Conservation (phyloP, 164 flowering plant species). For the Litsea cubeba region DNA sequence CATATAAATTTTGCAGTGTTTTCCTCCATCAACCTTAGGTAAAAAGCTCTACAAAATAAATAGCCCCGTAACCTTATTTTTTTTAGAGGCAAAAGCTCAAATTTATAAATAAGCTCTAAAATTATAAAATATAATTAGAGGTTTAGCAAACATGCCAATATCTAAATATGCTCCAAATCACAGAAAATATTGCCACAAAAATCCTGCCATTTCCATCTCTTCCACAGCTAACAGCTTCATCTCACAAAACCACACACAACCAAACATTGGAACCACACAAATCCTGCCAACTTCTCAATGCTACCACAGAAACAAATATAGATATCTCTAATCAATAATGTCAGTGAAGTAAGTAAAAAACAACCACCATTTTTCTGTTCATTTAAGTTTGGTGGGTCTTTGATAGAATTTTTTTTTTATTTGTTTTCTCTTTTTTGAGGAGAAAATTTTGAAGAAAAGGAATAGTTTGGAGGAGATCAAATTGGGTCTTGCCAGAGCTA, state of each 20-base stretch:
- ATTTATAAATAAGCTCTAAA: no score
- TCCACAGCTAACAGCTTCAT: not conserved
- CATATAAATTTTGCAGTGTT: no score
- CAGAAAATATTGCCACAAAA: no score
- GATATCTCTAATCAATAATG: not conserved
- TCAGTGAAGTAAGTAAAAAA: not conserved
- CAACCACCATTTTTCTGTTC: no score
- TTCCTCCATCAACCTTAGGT: no score
- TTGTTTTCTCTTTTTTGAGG: not conserved
- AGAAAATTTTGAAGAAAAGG: not conserved
- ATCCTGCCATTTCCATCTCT: not conserved
- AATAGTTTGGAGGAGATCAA: constrained; percentile 20
- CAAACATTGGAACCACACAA: not conserved
- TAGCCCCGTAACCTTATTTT: no score
- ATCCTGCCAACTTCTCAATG: not conserved
- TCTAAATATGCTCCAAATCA: no score
- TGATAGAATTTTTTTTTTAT: not conserved
- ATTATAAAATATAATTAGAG: no score
- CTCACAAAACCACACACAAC: not conserved
- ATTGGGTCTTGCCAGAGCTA: constrained; percentile 42
- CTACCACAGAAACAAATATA: not conserved
- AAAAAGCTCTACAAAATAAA: no score
- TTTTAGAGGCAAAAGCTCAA: no score
- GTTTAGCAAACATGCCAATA: no score
- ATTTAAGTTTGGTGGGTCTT: not conserved